Evolutionary conservation across 176 grass and related monocot species (phyloP).

Genomic region (Microstegium vimineum): DNA sequence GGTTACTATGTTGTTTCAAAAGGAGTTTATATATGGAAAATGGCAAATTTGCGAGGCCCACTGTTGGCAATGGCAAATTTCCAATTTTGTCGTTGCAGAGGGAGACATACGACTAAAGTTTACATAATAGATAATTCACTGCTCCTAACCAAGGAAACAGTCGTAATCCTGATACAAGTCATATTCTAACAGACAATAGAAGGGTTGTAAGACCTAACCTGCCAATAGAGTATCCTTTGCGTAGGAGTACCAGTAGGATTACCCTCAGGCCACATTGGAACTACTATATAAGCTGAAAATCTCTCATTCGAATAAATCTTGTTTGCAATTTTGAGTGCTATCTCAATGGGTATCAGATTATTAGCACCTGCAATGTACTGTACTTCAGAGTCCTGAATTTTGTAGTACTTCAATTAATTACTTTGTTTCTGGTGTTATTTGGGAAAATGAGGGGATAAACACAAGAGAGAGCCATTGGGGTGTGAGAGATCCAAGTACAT

Average conservation of each 20-base stretch:
- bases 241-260: slow-evolving; percentile 52
- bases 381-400: background rate
- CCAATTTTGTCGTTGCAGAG: background rate
- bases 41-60: background rate
- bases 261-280: slow-evolving; percentile 92
- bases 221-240: slow-evolving; percentile 80
- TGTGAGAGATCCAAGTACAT: background rate
- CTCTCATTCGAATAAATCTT: slow-evolving; percentile 64
- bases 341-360: slow-evolving; percentile 79
- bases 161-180: background rate
- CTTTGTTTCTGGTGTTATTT: background rate
- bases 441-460: background rate
- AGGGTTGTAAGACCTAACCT: slow-evolving; percentile 37
- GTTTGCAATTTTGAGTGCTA: slow-evolving; percentile 75
- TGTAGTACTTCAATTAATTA: background rate
- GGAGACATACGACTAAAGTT: background rate
- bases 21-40: background rate
- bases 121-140: background rate
- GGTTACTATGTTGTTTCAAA: background rate
- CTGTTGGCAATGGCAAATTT: background rate
- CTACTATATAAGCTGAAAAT: slow-evolving; percentile 66
- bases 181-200: background rate
- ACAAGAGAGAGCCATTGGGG: background rate
- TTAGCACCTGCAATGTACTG: slow-evolving; percentile 40
- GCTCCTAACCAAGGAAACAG: background rate